phyloP scores from a whole-genome alignment of 805 yeast species.

The Cyberlindnera samutprakarnensis region DNA sequence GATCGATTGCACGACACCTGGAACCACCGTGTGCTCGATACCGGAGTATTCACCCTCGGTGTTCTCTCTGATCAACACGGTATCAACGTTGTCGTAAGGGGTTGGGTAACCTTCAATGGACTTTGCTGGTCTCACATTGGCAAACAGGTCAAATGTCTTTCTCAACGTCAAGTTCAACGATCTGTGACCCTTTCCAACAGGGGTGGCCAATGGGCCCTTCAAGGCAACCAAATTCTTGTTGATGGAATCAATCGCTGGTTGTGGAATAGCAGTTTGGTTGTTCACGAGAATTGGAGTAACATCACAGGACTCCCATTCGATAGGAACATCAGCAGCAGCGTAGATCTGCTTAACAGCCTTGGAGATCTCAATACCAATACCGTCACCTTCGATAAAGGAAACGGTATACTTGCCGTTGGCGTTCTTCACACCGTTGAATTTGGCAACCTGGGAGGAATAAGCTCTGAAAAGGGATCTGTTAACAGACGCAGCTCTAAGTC shows the following conservation, averaged over 20 bases:
- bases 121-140: constrained; percentile 96
- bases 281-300: constrained; percentile 89
- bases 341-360: constrained; percentile 90
- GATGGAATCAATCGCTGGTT: constrained; percentile 85
- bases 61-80: constrained; percentile 96
- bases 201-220: constrained; percentile 98
- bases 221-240: constrained; percentile 90
- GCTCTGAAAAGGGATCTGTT: constrained; percentile 16
- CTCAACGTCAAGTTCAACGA: constrained; percentile 96
- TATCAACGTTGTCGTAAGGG: constrained; percentile 72
- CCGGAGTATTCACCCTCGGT: constrained; percentile 99
- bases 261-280: constrained; percentile 91
- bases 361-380: constrained; percentile 95
- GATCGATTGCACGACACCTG: constrained; percentile 97
- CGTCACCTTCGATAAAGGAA: constrained; percentile 97
- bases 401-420: constrained; percentile 85
- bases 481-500: constrained; percentile 10
- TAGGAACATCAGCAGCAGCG: constrained; percentile 90
- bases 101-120: constrained; percentile 91
- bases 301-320: constrained; percentile 95
- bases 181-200: constrained; percentile 97
- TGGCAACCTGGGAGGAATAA: constrained; percentile 46
- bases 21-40: constrained; percentile 95
- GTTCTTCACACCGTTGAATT: constrained; percentile 56
- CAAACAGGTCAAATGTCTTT: constrained; percentile 92